Evolutionary conservation across 768 basidiomycete species (phyloP), one percentile per base, ranked within the genome.

Genomic region (Tephrocybe sp.): DNA sequence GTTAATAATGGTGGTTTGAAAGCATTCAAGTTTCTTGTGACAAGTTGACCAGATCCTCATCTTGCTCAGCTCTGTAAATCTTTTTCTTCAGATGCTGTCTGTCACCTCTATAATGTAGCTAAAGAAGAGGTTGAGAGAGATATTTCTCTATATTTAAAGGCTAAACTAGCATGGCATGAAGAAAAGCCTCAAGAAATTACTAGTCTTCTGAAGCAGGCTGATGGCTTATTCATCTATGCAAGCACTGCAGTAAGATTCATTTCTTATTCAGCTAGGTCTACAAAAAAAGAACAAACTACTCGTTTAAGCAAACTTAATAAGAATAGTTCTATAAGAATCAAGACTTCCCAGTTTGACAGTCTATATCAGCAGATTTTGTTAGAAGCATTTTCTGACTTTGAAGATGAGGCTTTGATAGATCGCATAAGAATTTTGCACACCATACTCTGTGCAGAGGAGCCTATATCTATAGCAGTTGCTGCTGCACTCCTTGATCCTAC

Each of bases 21-120:
- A 12, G 59, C 61, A 10, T 45, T 62, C 34, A 59, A 60, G 43
- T 62, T 45, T 12, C 44, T 45, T 45, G 31, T 45, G 9, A 45
- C 44, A 33, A 45, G 44, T 6, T 7, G 32, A 31, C 44, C 44
- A 45, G 44, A 45, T 26, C 44, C 44, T 34, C 8, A 45, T 12
- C 26, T 45, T 45, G 44, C 44, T 34, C n/a, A 7, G 6, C 19
- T 45, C 7, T 45, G 44, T 22, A 5, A 33, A 32, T 45, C 54
- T 5, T 53, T 59, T 31, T 20, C 49, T 9, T 42, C 35, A n/a
- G 44, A 57, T 11, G 10, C 57, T 6, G 57, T 64, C 52, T 49
- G 44, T n/a, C 31, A 47, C n/a, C 47, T 59, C 9, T 40, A 54
- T 16, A 44, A 40, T n/a, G 39, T 60, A 2, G 17, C 35, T 39